These are phyloP conservation scores for Aspergillus sp. DNA, from an alignment of 2,329 filamentous ascomycete species.

Conservation along the genomic window DNA sequence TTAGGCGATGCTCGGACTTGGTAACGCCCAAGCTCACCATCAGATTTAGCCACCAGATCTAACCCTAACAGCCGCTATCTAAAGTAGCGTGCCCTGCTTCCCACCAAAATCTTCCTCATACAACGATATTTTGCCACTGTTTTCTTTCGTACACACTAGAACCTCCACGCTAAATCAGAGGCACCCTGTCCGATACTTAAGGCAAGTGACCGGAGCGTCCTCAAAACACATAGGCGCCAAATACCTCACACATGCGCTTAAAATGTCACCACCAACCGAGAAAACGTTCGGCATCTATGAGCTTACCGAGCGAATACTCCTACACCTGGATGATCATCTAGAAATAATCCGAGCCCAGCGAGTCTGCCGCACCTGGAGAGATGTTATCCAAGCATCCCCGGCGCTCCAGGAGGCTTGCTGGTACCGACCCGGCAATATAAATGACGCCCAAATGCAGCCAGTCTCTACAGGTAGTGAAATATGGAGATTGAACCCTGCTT, in stretches of 20 bases:
- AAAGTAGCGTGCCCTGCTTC: too few species aligned
- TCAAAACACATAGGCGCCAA: not conserved
- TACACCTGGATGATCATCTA: slow-evolving; percentile 2
- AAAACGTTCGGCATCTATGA: slow-evolving; percentile 4
- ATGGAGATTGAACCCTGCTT: slow-evolving; percentile 6
- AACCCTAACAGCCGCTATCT: too few species aligned
- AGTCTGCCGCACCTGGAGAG: slow-evolving; percentile 5
- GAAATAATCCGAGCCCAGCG: not conserved
- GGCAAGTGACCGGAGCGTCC: too few species aligned
- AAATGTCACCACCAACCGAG: not conserved
- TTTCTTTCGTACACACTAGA: too few species aligned
- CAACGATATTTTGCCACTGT: too few species aligned
- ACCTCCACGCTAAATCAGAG: too few species aligned
- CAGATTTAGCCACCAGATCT: too few species aligned
- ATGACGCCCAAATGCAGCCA: not conserved
- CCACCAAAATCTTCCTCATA: too few species aligned
- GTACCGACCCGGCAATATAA: not conserved
- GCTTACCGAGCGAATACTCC: slow-evolving; percentile 1
- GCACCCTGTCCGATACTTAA: too few species aligned
- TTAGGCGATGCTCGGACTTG: too few species aligned
- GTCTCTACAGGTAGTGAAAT: not conserved
- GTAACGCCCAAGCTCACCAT: too few species aligned
- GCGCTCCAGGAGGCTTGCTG: slow-evolving; percentile 1
- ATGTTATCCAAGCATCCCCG: slow-evolving; percentile 3
- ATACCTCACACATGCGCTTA: not conserved